Percentiles rank a stretch among this genome's conserved stretches.
phyloP scores from a whole-genome alignment of 352 stramenopile genomes.

The Phytophthora palmivora region DNA sequence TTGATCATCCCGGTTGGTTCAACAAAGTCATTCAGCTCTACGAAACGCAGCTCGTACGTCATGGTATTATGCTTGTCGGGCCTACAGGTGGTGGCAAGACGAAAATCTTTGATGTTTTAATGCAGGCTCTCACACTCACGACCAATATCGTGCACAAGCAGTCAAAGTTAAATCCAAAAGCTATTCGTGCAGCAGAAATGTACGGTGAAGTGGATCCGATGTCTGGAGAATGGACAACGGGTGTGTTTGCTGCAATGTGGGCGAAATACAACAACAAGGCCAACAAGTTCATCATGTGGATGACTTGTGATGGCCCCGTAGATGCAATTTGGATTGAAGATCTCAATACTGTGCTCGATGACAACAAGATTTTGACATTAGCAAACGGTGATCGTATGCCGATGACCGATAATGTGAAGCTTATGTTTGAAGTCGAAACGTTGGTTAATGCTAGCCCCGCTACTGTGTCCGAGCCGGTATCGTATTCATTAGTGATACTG shows the following conservation, averaged over 20 bases:
- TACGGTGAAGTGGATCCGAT: conserved; percentile 98
- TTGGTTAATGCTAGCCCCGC: conserved; percentile 97
- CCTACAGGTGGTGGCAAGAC: conserved; percentile 98
- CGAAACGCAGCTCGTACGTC: conserved; percentile 97
- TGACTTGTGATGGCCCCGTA: conserved; percentile 97
- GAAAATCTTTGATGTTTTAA: conserved; percentile 96
- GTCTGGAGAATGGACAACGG: conserved; percentile 97
- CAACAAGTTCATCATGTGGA: conserved; percentile 99
- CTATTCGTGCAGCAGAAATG: conserved; percentile 97
- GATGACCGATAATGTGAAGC: conserved; percentile 98
- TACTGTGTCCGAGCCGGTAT: conserved; percentile 97
- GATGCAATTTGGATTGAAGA: conserved; percentile 99
- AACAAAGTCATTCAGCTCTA: conserved; percentile 98
- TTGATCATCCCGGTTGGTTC: conserved; percentile 89
- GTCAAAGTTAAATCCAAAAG: conserved; percentile 97
- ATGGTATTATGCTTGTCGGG: conserved; percentile 99
- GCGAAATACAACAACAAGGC: conserved; percentile 98
- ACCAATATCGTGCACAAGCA: conserved; percentile 96
- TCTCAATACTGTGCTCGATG: conserved; percentile 98
- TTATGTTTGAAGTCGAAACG: conserved; percentile 98
- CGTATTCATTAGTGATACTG: conserved; percentile 98
- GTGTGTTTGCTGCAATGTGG: conserved; percentile 98
- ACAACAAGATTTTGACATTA: conserved; percentile 98
- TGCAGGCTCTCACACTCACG: conserved; percentile 93
- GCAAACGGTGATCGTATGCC: conserved; percentile 98